These are phyloP conservation scores for Amanita brunnescens DNA, from an alignment of 768 basidiomycete genomes.

Conservation along the genomic window DNA sequence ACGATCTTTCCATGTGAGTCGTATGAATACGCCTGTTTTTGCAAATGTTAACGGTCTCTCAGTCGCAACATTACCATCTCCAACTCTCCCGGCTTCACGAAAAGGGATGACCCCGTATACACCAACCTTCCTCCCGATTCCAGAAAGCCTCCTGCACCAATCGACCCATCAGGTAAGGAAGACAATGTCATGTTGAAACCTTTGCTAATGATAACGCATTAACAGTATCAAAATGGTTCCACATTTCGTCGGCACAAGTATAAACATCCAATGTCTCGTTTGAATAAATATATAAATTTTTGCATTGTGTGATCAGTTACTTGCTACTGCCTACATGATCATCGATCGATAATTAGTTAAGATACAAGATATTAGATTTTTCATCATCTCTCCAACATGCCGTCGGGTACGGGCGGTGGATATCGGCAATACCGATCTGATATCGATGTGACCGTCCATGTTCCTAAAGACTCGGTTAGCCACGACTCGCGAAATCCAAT, in stretches of 20 bases:
- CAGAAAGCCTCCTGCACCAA: constrained; percentile 74
- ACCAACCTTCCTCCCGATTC: constrained; percentile 66
- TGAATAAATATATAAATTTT: constrained; percentile 4
- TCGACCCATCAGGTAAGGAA: constrained; percentile 80
- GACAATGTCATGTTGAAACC: neutral
- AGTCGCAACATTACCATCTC: constrained; percentile 78
- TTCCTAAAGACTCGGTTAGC: constrained; percentile 38
- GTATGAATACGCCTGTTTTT: neutral
- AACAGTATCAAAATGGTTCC: constrained; percentile 87
- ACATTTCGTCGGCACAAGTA: constrained; percentile 84
- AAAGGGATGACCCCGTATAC: constrained; percentile 55
- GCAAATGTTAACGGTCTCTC: constrained; percentile 7
- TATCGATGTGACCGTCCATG: constrained; percentile 89
- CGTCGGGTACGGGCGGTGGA: constrained; percentile 59
- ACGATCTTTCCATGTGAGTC: constrained; percentile 81
- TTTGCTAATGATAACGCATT: neutral
- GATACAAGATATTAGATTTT: neutral
- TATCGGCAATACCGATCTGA: constrained; percentile 87
- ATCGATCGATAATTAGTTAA: neutral
- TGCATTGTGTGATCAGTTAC: neutral
- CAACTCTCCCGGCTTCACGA: constrained; percentile 64
- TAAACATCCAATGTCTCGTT: constrained; percentile 20
- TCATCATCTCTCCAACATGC: constrained; percentile 25
- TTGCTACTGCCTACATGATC: neutral
- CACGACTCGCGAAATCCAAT: neutral